Evolutionary conservation across 257 asterid genomes (phyloP).

Genomic region (Orobanche coerulescens): DNA sequence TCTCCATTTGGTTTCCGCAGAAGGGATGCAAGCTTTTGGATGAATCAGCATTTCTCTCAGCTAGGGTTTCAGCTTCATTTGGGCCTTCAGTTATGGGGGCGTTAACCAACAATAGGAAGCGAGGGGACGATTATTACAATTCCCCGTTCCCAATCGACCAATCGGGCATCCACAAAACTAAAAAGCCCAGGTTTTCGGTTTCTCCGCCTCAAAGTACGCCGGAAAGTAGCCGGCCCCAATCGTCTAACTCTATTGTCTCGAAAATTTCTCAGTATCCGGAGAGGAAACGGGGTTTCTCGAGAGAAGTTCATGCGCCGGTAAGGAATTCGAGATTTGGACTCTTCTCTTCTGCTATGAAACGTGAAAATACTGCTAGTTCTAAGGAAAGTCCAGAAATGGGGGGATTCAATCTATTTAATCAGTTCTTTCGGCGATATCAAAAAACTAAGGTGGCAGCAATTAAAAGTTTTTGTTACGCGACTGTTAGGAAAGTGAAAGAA

Average conservation of each 20-base stretch:
- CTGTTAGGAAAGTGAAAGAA: constrained; percentile 16
- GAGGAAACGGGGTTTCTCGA: constrained; percentile 11
- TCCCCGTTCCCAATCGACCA: constrained; percentile 18
- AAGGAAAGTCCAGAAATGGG: constrained; percentile 33
- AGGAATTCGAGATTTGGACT: constrained; percentile 20
- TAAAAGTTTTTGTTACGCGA: background rate
- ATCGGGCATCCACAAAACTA: background rate
- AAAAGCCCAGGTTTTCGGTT: constrained; percentile 17
- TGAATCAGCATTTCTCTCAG: background rate
- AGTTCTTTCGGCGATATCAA: background rate
- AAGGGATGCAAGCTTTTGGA: background rate
- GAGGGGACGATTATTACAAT: constrained; percentile 1
- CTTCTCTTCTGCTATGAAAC: background rate
- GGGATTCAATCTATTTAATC: background rate
- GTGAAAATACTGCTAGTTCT: constrained; percentile 7
- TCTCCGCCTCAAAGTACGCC: background rate
- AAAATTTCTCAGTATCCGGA: constrained; percentile 31
- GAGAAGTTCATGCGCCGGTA: constrained; percentile 52
- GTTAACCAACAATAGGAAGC: constrained; percentile 19
- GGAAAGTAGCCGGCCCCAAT: background rate
- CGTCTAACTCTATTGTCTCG: background rate
- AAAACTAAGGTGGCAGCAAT: constrained; percentile 13
- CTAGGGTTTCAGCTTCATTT: background rate
- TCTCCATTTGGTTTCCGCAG: background rate
- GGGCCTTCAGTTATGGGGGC: constrained; percentile 32